phyloP scores from a whole-genome alignment of 495 filamentous ascomycete genomes.

The Cladorrhinum samala region DNA sequence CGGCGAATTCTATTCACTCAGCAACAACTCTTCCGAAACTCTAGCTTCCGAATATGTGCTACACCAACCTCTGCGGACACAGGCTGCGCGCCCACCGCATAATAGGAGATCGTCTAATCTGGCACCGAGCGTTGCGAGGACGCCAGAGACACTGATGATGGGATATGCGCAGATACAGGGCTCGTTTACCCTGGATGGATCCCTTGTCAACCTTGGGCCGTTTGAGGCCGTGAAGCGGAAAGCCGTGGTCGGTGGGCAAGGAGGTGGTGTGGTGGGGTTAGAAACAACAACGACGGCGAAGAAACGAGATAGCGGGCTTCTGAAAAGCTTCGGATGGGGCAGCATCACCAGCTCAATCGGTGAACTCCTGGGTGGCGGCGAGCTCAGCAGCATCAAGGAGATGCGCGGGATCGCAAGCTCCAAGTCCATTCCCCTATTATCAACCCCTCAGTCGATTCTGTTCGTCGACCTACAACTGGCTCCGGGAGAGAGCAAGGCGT shows the following conservation, averaged over 20 bases:
- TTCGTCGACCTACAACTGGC: conserved; percentile 87
- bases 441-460: conserved; percentile 92
- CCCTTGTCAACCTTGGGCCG: conserved; percentile 76
- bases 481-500: conserved; percentile 85
- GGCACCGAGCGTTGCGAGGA: conserved; percentile 38
- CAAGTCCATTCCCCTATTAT: conserved; percentile 79
- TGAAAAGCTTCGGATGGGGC: conserved; percentile 83
- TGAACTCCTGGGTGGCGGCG: conserved; percentile 75
- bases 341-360: conserved; percentile 81
- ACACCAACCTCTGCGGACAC: conserved; percentile 45
- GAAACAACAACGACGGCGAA: conserved; percentile 50
- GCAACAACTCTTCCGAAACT: conserved; percentile 91
- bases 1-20: conserved; percentile 87
- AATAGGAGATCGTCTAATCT: conserved; percentile 57
- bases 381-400: conserved; percentile 86
- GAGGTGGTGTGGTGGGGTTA: conserved; percentile 73
- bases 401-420: conserved; percentile 79
- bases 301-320: conserved; percentile 71
- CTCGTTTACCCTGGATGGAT: conserved; percentile 85
- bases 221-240: conserved; percentile 97
- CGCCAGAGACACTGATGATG: conserved; percentile 85
- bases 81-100: conserved; percentile 50
- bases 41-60: conserved; percentile 83
- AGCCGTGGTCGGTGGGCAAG: conserved; percentile 81
- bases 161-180: conserved; percentile 94